Base-by-base conservation (phyloP, 2,329 filamentous ascomycete genomes). In the Penicillium sp. region DNA sequence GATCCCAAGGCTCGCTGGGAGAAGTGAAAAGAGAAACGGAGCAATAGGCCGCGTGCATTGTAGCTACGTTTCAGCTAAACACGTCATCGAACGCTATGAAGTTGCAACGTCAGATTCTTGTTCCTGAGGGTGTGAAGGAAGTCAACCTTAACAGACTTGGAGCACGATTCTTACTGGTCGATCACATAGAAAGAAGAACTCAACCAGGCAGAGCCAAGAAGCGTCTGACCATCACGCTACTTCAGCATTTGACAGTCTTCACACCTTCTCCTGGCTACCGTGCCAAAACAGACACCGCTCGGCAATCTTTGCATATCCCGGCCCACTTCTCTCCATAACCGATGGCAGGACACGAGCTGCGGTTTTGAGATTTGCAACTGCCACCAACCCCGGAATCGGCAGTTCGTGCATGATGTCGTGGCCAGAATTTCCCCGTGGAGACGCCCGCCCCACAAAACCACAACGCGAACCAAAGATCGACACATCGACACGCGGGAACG, bases 401-500 rank as follows among this genome's bases (percentile, higher is more conserved):
- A 50, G 6, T 45, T 35, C 40, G 17, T 38, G 50, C 51, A 55
- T 37, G 30, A 28, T 56, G 47, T 26, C 24, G n/a, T 56, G 45
- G 47, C 35, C 28, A 17, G 3, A 4, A 15, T 30, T 51, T 33
- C 38, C 56, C 50, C 53, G 37, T 45, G 53, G 38, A 50, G 51
- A 37, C 53, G 37, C 33, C 12, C 9, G 40, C 64, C 64, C 53
- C 59, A 38, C 63, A 47, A 28, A 63, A 26, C 22, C 58, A 15
- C 19, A 30, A 28, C 54, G 19, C 17, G 24, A 22, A 4, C 30
- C 51, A 59, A 2, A 15, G 61, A 55, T 62, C 54, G 61, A 56
- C 61, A 58, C 51, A 53, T 62, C 54, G 59, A 56, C 61, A 59
- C 51, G 44, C 55, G 59, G 57, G n/a, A 26, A 40, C 15, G 47